Conservation (phyloP, 768 basidiomycete genomes). For the Crassisporium funariophilum region DNA sequence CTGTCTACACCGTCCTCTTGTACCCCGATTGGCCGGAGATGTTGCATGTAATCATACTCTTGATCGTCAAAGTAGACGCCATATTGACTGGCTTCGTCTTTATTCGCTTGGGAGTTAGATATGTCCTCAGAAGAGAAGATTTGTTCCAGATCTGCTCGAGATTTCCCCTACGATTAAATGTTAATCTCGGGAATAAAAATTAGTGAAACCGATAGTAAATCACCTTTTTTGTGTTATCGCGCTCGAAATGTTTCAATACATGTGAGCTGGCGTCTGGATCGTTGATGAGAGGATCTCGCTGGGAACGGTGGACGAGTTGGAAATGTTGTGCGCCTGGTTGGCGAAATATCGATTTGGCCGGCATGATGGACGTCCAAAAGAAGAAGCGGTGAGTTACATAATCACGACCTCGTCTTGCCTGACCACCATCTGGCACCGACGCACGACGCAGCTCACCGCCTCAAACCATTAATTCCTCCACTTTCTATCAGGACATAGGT, state of each 20-base stretch:
- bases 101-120: constrained; percentile 50
- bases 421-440: constrained; percentile 31
- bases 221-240: constrained; percentile 73
- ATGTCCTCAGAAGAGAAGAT: constrained; percentile 50
- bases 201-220: constrained; percentile 7
- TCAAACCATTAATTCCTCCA: constrained; percentile 17
- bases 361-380: constrained; percentile 49
- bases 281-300: constrained; percentile 92
- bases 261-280: constrained; percentile 87
- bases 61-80: constrained; percentile 96
- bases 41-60: constrained; percentile 98
- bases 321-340: constrained; percentile 91
- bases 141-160: constrained; percentile 77
- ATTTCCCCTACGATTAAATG: constrained; percentile 64
- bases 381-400: constrained; percentile 35
- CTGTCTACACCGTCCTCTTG: constrained; percentile 83
- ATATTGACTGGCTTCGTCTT: constrained; percentile 88
- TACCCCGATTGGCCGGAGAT: constrained; percentile 77
- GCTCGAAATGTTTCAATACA: constrained; percentile 84
- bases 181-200: constrained; percentile 15
- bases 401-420: constrained; percentile 31
- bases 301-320: constrained; percentile 95
- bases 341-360: constrained; percentile 85
- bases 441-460: constrained; percentile 19
- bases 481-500: constrained; percentile 20